Conservation (phyloP, 768 basidiomycete genomes). For the Serendipita sp. region DNA sequence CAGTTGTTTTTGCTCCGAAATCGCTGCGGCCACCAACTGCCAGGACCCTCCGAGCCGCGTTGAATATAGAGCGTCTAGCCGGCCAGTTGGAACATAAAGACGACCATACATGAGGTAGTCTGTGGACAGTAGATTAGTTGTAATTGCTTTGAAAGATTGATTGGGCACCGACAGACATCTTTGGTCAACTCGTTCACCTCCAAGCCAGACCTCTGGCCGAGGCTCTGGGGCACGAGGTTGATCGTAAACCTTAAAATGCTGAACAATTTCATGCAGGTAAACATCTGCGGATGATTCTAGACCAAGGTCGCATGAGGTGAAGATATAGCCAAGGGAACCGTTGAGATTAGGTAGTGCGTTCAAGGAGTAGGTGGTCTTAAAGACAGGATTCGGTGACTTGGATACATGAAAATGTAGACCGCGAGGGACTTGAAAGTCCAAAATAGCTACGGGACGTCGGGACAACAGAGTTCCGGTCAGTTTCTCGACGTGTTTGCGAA, state of each 20-base stretch:
- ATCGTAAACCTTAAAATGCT: conserved; percentile 72
- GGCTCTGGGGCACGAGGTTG: conserved; percentile 66
- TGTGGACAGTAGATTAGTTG: conserved; percentile 18
- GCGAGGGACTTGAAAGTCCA: conserved; percentile 79
- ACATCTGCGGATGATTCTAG: conserved; percentile 54
- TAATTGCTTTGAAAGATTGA: neutral
- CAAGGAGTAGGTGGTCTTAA: conserved; percentile 84
- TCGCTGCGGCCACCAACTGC: conserved; percentile 72
- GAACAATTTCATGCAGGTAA: conserved; percentile 76
- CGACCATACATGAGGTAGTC: conserved; percentile 92
- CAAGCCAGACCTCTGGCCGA: conserved; percentile 67
- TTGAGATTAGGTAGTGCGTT: conserved; percentile 86
- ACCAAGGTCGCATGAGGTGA: conserved; percentile 71
- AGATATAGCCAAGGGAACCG: conserved; percentile 86
- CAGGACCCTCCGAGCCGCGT: conserved; percentile 62
- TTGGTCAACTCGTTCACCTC: conserved; percentile 59
- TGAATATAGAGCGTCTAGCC: conserved; percentile 81
- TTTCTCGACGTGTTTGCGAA: neutral
- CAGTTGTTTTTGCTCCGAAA: conserved; percentile 37
- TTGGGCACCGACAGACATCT: conserved; percentile 37
- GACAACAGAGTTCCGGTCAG: conserved; percentile 10
- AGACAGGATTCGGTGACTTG: conserved; percentile 77
- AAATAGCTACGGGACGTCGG: conserved; percentile 42
- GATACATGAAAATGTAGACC: conserved; percentile 68
- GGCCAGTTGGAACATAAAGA: conserved; percentile 73